These are phyloP conservation scores for Rhynchospora tenuis DNA, from an alignment of 176 grass and related monocot genomes.

Conservation along the genomic window DNA sequence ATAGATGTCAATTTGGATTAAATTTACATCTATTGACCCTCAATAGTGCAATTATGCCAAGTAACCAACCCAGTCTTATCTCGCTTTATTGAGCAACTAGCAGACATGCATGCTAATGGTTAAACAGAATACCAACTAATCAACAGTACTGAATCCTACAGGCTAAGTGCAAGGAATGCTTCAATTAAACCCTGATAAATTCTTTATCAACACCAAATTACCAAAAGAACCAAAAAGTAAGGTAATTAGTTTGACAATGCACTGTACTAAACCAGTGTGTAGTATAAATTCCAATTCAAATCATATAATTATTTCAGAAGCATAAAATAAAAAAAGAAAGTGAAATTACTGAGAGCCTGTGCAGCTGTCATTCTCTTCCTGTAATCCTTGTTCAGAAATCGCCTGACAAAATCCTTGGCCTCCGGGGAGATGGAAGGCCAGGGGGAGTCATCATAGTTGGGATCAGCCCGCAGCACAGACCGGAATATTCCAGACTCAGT, in stretches of 20 bases:
- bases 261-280: not conserved
- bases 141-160: too few relatives aligned
- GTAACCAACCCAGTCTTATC: too few relatives aligned
- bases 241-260: not conserved
- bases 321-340: constrained; percentile 27
- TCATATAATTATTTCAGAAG: not conserved
- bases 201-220: not conserved
- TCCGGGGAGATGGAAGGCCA: constrained; percentile 73
- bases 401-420: constrained; percentile 97
- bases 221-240: not conserved
- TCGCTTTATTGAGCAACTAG: too few relatives aligned
- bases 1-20: not conserved
- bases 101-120: too few relatives aligned
- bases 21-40: not conserved
- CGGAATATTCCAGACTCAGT: constrained; percentile 99
- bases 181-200: not conserved
- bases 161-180: too few relatives aligned
- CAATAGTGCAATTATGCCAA: too few relatives aligned
- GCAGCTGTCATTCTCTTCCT: constrained; percentile 98
- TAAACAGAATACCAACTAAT: too few relatives aligned
- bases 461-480: constrained; percentile 91
- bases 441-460: constrained; percentile 82
- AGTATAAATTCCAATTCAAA: not conserved
- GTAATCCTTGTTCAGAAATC: constrained; percentile 96
- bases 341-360: constrained; percentile 79